Conservation (phyloP, 768 basidiomycete genomes). For the Kwoniella europaea region DNA sequence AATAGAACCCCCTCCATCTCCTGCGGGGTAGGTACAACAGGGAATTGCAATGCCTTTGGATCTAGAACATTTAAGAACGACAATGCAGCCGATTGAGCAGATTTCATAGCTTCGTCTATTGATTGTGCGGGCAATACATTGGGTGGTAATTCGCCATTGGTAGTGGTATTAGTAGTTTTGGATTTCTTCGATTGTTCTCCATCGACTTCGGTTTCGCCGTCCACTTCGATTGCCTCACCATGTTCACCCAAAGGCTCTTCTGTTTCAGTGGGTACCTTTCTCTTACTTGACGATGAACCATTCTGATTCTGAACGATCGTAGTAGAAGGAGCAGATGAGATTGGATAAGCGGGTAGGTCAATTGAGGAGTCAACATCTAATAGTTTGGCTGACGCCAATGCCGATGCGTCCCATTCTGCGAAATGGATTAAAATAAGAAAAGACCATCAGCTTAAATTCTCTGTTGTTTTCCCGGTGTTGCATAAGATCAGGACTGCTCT, state of each 20-base stretch:
- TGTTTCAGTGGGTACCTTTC: constrained; percentile 4
- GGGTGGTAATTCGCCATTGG: constrained; percentile 52
- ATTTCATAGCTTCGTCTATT: constrained; percentile 23
- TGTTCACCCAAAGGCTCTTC: neutral
- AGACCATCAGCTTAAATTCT: too few species aligned
- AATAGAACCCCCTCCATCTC: constrained; percentile 82
- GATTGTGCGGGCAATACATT: constrained; percentile 51
- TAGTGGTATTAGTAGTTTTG: constrained; percentile 36
- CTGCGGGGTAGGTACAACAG: constrained; percentile 72
- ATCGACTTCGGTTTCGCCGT: constrained; percentile 57
- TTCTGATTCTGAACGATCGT: constrained; percentile 13
- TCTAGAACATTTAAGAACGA: constrained; percentile 71
- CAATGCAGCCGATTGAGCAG: constrained; percentile 30
- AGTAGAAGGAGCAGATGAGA: constrained; percentile 43
- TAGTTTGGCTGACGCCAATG: constrained; percentile 24
- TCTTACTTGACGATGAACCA: constrained; percentile 19
- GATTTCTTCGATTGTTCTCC: constrained; percentile 54
- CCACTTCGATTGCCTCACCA: constrained; percentile 3
- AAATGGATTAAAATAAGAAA: too few species aligned
- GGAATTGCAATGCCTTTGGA: constrained; percentile 72
- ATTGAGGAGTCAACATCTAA: constrained; percentile 32
- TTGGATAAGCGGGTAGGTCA: constrained; percentile 29
- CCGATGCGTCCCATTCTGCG: constrained; percentile 46
- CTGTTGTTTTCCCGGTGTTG: too few species aligned
- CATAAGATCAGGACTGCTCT: too few species aligned